These are phyloP conservation scores for Pinguiococcus pyrenoidosus DNA, from an alignment of 108 stramenopile genomes.

Conservation along the genomic window DNA sequence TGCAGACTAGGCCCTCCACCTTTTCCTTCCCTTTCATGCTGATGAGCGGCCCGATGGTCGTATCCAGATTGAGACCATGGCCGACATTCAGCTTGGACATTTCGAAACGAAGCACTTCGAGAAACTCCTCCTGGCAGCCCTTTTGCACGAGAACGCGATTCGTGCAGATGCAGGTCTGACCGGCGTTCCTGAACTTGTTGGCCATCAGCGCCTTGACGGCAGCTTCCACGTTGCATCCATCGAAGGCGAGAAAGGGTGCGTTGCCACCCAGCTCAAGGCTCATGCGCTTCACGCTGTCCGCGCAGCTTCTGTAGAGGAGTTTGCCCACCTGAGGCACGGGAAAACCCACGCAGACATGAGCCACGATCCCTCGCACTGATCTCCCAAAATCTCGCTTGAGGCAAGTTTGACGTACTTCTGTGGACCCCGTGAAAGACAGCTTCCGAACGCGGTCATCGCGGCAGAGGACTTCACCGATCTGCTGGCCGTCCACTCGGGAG, in stretches of 20 bases:
- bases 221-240: conserved; percentile 67
- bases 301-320: too few species aligned
- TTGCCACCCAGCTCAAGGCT: conserved; percentile 63
- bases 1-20: conserved; percentile 49
- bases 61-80: conserved; percentile 42
- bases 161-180: conserved; percentile 84
- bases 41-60: conserved; percentile 66
- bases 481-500: not conserved
- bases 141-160: conserved; percentile 73
- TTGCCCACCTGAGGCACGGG: too few species aligned
- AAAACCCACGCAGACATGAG: too few species aligned
- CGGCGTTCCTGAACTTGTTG: conserved; percentile 74
- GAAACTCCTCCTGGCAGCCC: conserved; percentile 58
- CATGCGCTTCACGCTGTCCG: too few species aligned
- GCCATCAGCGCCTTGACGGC: conserved; percentile 63
- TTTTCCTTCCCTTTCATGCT: conserved; percentile 29
- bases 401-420: too few species aligned
- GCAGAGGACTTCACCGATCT: not conserved
- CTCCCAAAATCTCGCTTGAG: too few species aligned
- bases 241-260: conserved; percentile 82
- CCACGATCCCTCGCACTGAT: too few species aligned
- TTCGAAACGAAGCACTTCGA: conserved; percentile 28
- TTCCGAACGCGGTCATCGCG: conserved; percentile 47
- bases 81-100: conserved; percentile 47
- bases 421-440: conserved; percentile 83